These are phyloP conservation scores for Pichia insulana DNA, from an alignment of 805 yeast species.

Conservation along the genomic window DNA sequence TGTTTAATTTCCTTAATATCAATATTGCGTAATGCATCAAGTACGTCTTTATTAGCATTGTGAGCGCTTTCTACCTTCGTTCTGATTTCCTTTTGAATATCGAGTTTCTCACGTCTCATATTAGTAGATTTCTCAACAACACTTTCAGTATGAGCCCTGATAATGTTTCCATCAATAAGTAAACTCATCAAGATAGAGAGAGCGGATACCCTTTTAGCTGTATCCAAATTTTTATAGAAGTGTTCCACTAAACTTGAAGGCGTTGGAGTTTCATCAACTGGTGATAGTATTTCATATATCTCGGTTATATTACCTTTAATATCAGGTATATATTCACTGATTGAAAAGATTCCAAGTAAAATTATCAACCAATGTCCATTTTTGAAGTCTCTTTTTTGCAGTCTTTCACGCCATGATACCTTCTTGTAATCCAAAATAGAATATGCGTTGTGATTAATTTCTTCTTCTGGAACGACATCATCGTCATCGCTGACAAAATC, in stretches of 20 bases:
- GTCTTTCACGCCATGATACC: conserved; percentile 67
- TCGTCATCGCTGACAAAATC: conserved; percentile 17
- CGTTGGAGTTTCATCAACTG: conserved; percentile 41
- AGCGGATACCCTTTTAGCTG: conserved; percentile 35
- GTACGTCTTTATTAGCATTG: conserved; percentile 33
- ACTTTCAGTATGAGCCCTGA: conserved; percentile 58
- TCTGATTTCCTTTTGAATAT: conserved; percentile 54
- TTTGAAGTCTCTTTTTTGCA: conserved; percentile 63
- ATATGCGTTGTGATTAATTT: conserved; percentile 36
- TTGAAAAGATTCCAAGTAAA: conserved; percentile 61
- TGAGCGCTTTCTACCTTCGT: conserved; percentile 42
- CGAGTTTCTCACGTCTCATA: conserved; percentile 59
- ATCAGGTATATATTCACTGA: conserved; percentile 48
- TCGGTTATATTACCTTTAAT: conserved; percentile 42
- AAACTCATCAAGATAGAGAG: conserved; percentile 59
- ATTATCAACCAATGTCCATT: conserved; percentile 84
- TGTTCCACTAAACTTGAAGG: conserved; percentile 40
- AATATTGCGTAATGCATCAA: conserved; percentile 24
- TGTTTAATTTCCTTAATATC: conserved; percentile 18
- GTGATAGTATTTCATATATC: conserved; percentile 49
- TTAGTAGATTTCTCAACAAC: conserved; percentile 56
- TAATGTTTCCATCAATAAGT: conserved; percentile 45
- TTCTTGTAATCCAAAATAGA: conserved; percentile 47
- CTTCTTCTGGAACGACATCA: conserved; percentile 24
- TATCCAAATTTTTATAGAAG: conserved; percentile 45